These are phyloP conservation scores for Russula griseocarnosa DNA, from an alignment of 768 basidiomycete species.

Conservation along the genomic window DNA sequence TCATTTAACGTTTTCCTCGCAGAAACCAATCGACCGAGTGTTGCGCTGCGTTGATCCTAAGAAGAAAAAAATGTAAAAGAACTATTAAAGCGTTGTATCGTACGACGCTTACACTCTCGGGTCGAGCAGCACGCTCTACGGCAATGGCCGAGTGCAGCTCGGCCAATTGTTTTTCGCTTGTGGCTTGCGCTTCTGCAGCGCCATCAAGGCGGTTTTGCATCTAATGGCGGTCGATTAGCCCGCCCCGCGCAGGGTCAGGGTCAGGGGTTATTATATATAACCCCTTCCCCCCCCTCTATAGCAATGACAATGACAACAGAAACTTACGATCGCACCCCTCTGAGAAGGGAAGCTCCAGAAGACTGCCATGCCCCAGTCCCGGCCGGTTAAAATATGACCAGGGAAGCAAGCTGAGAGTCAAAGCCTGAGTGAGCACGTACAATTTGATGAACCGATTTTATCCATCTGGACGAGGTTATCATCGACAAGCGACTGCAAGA, in stretches of 20 bases:
- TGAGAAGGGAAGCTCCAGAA: slow-evolving; percentile 97
- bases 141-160: slow-evolving; percentile 49
- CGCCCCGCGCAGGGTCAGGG: not conserved
- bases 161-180: slow-evolving; percentile 44
- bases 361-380: slow-evolving; percentile 43
- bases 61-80: not conserved
- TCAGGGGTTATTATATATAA: no score
- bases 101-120: slow-evolving; percentile 62
- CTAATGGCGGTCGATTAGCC: slow-evolving; percentile 36
- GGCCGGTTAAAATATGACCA: no score
- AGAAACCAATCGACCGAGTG: slow-evolving; percentile 47
- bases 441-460: slow-evolving; percentile 94
- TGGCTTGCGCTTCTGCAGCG: slow-evolving; percentile 45
- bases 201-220: slow-evolving; percentile 53
- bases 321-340: slow-evolving; percentile 63
- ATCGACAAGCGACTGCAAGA: slow-evolving; percentile 80
- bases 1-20: slow-evolving; percentile 47
- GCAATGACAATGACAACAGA: not conserved
- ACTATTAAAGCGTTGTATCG: no score
- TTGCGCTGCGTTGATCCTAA: slow-evolving; percentile 55
- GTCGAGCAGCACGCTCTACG: slow-evolving; percentile 50
- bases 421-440: slow-evolving; percentile 42
- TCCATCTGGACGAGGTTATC: slow-evolving; percentile 83
- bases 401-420: no score
- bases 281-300: not conserved